Base-by-base conservation (phyloP, 768 basidiomycete genomes). In the Brasilioporus rufonigricans region DNA sequence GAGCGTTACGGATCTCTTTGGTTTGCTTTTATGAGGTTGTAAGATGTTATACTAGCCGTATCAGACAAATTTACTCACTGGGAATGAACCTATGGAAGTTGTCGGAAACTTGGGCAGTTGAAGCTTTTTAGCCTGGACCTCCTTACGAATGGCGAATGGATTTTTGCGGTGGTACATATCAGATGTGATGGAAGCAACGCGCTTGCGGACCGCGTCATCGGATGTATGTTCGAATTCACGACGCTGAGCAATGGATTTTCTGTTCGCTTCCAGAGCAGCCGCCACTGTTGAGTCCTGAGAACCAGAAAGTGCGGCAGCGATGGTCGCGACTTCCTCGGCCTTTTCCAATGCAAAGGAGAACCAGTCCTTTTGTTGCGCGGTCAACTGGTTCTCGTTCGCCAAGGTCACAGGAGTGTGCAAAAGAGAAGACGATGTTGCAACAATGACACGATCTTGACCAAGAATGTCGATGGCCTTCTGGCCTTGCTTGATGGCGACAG, bases 321-420 rank as follows among this genome's bases (percentile, higher is more conserved):
- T 86, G 61, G 80, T 79, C 44, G 94, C 79, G 66, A 98, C 93
- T 74, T 99, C 97, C 41, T 75, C 76, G 29, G 89, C 91, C 80
- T 99, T 99, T 82, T 99, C 96, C 56, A 90, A 77, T 49, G 97
- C 97, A 73, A 98, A 99, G 7, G 97, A 91, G 78, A 99, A 93
- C 96, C 97, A 99, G 69, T 96, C 93, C 76, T 86, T 90, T 73
- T 94, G 90, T 72, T 96, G 83, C 19, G 79, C 70, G 32, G 91
- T 89, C 66, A 99, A 80, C 76, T 94, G 91, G 63, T 81, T 91
- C 81, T 99, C 97, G 29, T 87, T 88, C 44, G 86, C 86, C 71
- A 98, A 84, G 48, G 95, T 95, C 70, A 99, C 95, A 33, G 97
- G 97, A 41, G 90, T 98, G 81, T 99, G 97, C 62, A 99, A 85